phyloP scores from a whole-genome alignment of 2,329 filamentous ascomycete genomes.

The Rugonectria rugulosa region DNA sequence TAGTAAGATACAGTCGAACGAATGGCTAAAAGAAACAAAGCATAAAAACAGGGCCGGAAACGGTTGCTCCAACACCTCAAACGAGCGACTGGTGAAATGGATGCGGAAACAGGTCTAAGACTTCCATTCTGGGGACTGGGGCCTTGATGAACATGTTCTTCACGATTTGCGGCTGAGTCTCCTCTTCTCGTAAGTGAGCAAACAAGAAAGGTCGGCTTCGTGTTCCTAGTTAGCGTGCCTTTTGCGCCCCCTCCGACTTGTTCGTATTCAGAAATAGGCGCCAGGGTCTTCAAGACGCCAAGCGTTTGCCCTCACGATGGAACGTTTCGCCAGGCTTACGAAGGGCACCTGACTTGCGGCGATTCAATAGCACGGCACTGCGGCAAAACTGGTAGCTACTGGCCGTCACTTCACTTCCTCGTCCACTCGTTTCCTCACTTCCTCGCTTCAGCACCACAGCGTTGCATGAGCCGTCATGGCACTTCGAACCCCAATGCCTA shows the following conservation, averaged over 20 bases:
- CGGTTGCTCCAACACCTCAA: slow-evolving; percentile 1
- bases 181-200: slow-evolving; percentile 1
- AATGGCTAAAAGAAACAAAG: slow-evolving; percentile 9
- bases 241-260: neutral
- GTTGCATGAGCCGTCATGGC: too few relatives aligned
- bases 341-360: too few relatives aligned
- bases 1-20: neutral
- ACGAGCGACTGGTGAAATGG: slow-evolving; percentile 8
- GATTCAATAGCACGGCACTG: neutral
- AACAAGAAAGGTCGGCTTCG: neutral
- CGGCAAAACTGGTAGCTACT: too few relatives aligned
- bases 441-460: too few relatives aligned
- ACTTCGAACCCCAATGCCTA: too few relatives aligned
- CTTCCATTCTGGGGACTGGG: neutral
- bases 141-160: neutral
- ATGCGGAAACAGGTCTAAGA: slow-evolving; percentile 7
- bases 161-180: slow-evolving; percentile 6
- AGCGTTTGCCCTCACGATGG: neutral
- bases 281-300: neutral
- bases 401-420: too few relatives aligned
- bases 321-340: too few relatives aligned
- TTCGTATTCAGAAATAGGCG: slow-evolving; percentile 20
- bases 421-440: too few relatives aligned
- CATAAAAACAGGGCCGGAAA: neutral
- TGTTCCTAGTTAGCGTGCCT: neutral